Conservation (phyloP, 2,329 filamentous ascomycete species). For the Alternaria sp. region DNA sequence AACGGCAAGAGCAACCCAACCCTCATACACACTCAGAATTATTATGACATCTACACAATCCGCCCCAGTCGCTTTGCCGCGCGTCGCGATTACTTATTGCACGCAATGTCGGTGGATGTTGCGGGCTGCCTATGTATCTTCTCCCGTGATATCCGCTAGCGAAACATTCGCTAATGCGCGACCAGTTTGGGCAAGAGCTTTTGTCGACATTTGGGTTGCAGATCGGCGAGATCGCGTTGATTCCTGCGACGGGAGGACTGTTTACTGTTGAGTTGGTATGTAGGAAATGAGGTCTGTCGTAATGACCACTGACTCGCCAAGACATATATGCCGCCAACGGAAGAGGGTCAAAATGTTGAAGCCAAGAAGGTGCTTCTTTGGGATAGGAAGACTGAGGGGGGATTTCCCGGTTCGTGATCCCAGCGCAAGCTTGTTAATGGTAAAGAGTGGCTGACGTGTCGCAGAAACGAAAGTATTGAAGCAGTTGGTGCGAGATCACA, state of each 20-base stretch:
- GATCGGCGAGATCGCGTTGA: conserved; percentile 85
- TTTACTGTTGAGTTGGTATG: conserved; percentile 74
- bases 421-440: no score
- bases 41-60: conserved; percentile 33
- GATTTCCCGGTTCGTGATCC: conserved; percentile 72
- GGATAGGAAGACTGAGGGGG: conserved; percentile 85
- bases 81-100: conserved; percentile 88
- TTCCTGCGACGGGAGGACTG: conserved; percentile 82
- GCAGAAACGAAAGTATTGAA: conserved; percentile 88
- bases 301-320: background rate
- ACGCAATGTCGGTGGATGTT: conserved; percentile 95
- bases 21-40: background rate
- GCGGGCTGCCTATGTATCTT: conserved; percentile 77
- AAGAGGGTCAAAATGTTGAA: conserved; percentile 18
- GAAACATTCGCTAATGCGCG: background rate
- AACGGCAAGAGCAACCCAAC: background rate
- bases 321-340: conserved; percentile 32
- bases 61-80: conserved; percentile 60
- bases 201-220: conserved; percentile 87
- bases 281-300: background rate
- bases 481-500: conserved; percentile 78
- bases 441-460: background rate
- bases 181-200: conserved; percentile 89
- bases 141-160: background rate
- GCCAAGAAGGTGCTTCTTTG: conserved; percentile 69